Evolutionary conservation across 2,329 filamentous ascomycete species (phyloP), one percentile per base, ranked within the genome.

Genomic region (Leptodontidium sp.): DNA sequence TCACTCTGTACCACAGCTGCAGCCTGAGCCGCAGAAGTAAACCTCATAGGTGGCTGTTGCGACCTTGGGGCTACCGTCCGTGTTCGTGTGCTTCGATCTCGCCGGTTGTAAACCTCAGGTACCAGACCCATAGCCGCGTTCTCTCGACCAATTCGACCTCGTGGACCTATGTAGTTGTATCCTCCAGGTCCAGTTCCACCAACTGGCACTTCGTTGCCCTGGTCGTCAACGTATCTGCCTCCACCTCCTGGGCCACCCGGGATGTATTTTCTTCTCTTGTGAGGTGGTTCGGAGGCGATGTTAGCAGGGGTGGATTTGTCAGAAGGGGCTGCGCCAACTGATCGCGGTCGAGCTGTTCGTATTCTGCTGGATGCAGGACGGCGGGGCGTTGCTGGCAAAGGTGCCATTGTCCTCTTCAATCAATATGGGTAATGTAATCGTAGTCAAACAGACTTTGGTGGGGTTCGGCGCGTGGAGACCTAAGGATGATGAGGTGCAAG

Each of bases 1-100:
- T 98, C 96, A 76, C 90, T 94, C 78, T 97, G 94, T 74, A 93
- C 93, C 68, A 96, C 91, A 4, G 92, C 94, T 62, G 94, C 93
- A 35, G 94, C 94, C 14, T 95, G 93, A n/a, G 91, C 93, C 40
- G 76, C 73, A 17, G 76, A 75, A 52, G 71, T 76, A 64, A 73
- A 77, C 63, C 75, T 74, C 75, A 77, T 77, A 21, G 75, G 74
- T 84, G 86, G 72, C 87, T 86, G 69, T 83, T 82, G 67, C 84
- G 84, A 66, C 84, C 84, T 72, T 77, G 79, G 78, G 78, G 82
- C 26, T 83, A 85, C 83, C 26, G 84, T 84, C 69, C 88, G 82
- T 32, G 84, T 86, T 64, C 87, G 82, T 61, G 86, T 85, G 77
- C 78, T 89, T 86, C 77, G 87, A 81, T 72, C 87, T 85, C 61